Conservation (phyloP, 768 basidiomycete genomes). For the Boletus coccyginus region DNA sequence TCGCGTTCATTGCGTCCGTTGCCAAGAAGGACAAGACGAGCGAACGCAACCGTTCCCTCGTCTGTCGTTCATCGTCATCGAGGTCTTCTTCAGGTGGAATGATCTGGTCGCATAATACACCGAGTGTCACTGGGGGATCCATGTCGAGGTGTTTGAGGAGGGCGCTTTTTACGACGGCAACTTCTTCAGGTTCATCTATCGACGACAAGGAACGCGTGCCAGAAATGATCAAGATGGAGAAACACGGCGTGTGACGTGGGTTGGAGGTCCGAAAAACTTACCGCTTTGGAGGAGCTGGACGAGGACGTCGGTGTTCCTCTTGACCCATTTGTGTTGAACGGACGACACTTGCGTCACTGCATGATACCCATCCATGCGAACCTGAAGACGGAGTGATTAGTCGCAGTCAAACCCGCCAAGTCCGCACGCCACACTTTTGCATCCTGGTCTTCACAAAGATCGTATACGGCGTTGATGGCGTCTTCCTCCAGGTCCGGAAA, state of each 20-base stretch:
- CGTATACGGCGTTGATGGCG: constrained; percentile 75
- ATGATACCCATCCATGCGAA: constrained; percentile 66
- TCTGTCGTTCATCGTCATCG: constrained; percentile 57
- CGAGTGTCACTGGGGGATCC: constrained; percentile 57
- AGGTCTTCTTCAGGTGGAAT: constrained; percentile 45
- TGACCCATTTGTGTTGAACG: constrained; percentile 56
- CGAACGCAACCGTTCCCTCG: constrained; percentile 53
- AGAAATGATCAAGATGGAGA: constrained; percentile 19
- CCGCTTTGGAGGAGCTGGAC: constrained; percentile 75
- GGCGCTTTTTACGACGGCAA: constrained; percentile 56
- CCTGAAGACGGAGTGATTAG: constrained; percentile 36
- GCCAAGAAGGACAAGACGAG: constrained; percentile 61
- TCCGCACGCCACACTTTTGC: constrained; percentile 38
- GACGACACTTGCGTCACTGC: constrained; percentile 53
- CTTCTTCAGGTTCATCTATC: constrained; percentile 65
- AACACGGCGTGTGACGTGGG: constrained; percentile 1
- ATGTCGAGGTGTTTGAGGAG: constrained; percentile 62
- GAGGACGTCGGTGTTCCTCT: constrained; percentile 71
- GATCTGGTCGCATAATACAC: constrained; percentile 70
- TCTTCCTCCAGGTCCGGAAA: constrained; percentile 72
- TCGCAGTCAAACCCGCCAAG: constrained; percentile 5
- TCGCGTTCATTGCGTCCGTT: constrained; percentile 45
- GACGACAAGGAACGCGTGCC: constrained; percentile 12
- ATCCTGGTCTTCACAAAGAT: constrained; percentile 70
- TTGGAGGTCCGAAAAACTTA: constrained; percentile 33